Base-by-base conservation (phyloP, 148 eudicot genomes). In the Fagopyrum esculentum region DNA sequence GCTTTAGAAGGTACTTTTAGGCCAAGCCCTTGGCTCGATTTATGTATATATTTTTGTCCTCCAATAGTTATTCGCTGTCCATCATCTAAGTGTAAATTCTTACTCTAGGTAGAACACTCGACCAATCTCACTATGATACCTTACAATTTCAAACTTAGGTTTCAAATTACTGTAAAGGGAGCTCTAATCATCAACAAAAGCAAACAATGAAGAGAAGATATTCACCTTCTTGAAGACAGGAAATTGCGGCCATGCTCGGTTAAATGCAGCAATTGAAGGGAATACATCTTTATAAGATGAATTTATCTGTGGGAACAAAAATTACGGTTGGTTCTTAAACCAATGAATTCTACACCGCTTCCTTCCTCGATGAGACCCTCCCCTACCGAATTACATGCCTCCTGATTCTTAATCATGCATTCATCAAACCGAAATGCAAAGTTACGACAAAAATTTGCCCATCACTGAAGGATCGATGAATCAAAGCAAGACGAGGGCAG, bases 221-320 rank as follows among this genome's bases (percentile, higher is more conserved):
- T 35, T 30, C 76, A 90, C 98, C 97, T 89, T 83, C 91, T 87
- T 0, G 97, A 95, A 60, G 91, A 85, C 79, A 92, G 84, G 80
- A 95, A 82, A 80, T 84, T 81, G 29, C 91, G 92, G 57, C 98
- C 98, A 82, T 79, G 98, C 82, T 92, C 96, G 60, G 96, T 95
- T 80, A 95, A 79, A 81, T 87, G 96, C 80, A 95, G 83, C 71
- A 95, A 90, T 83, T 95, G 98, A 82, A 91, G 97, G 75, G 98
- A 95, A 81, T 96, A 81, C 98, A 95, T 94, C 78, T 73, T 77
- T 76, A 35, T 61, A 70, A 77, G 76, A 80, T 74, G 77, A 69
- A 68, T 64, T 75, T 79, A 80, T 80, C 77, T 74, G 63, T 74
- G 44, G 64, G 69, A 76, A 77, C 22, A 81, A 78, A 59, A 35